A percentile compares a stretch with the other conserved stretches of the same genome.
Conservation (phyloP, 371 early-diverging fungal species). For the Amoeboradix gromovi region DNA sequence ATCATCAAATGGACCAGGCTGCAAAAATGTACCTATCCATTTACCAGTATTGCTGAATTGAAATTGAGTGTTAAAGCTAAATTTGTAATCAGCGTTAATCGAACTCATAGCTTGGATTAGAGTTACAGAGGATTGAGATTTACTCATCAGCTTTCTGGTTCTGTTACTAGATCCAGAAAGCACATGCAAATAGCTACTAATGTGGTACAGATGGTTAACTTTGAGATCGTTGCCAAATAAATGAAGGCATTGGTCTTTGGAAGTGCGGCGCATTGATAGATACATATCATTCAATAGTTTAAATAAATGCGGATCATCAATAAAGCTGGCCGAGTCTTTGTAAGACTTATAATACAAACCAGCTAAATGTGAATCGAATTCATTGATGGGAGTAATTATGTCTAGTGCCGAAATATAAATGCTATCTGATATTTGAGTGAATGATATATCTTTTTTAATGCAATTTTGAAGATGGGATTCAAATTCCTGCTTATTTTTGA, state of each 20-base stretch:
- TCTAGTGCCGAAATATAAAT: not conserved
- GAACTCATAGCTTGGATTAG: not conserved
- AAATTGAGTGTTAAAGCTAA: constrained; percentile 46
- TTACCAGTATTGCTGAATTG: constrained; percentile 56
- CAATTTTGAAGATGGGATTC: not conserved
- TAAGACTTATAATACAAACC: not conserved
- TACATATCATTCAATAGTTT: not conserved
- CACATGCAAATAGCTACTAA: not conserved
- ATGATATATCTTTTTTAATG: not conserved
- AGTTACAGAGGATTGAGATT: not conserved
- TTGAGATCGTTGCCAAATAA: not conserved
- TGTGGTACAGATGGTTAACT: not conserved
- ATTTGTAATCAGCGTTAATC: constrained; percentile 23
- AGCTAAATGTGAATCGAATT: not conserved
- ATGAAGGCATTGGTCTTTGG: not conserved
- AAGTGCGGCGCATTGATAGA: not conserved
- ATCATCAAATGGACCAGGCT: constrained; percentile 59
- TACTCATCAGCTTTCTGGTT: not conserved
- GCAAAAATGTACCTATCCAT: constrained; percentile 48
- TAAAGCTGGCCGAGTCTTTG: not conserved
- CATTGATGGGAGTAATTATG: too few species aligned
- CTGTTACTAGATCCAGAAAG: not conserved
- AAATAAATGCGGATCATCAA: not conserved
- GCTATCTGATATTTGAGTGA: not conserved
- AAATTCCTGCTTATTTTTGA: too few species aligned